Evolutionary conservation across 805 yeast genomes (phyloP), one percentile per base, ranked within the genome.

Genomic region (Lipomyces japonicus): DNA sequence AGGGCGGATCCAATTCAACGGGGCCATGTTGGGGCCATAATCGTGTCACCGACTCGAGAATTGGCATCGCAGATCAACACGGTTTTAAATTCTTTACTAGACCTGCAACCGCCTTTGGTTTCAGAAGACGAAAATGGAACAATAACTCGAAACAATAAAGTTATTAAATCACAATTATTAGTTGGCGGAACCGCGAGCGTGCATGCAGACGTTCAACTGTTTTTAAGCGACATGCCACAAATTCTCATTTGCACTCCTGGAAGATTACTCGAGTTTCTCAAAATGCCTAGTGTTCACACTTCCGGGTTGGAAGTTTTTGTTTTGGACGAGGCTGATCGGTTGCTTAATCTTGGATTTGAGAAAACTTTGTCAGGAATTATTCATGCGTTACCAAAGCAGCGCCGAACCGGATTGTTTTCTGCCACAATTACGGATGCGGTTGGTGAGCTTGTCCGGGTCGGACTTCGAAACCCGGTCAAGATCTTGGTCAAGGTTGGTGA

Each of bases 201-300:
- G 0, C 74, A 88, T 55, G 88, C 85, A 50, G 97, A 93, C 66
- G 60, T 86, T 26, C 80, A 80, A 42, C 57, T 60, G 1, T 89
- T 82, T 62, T 59, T 76, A 18, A 69, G 70, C 6, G 61, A 68
- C 1, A 72, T 71, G 52, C 91, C 96, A 0, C 90, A 86, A 36
- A 79, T 93, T 24, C 58, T 93, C 16, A 79, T 93, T 9, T 96
- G 95, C 0, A 93, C 97, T 0, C 97, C 97, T 0, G 98, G 98
- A 3, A 76, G 97, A 60, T 63, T 86, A 22, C 66, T 82, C 14
- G 97, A 93, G 53, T 81, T 93, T 61, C 63, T 90, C 9, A 57
- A 64, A 5, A 76, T 84, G 5, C 68, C 75, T 14, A 66, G 70
- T 22, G 84, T 89, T 2, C 78, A 78, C 55, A 75, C 88, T 0